Percentiles rank a stretch among this genome's conserved stretches.
phyloP scores from a whole-genome alignment of 345 rosid genomes.

The Eucalyptus melliodora region DNA sequence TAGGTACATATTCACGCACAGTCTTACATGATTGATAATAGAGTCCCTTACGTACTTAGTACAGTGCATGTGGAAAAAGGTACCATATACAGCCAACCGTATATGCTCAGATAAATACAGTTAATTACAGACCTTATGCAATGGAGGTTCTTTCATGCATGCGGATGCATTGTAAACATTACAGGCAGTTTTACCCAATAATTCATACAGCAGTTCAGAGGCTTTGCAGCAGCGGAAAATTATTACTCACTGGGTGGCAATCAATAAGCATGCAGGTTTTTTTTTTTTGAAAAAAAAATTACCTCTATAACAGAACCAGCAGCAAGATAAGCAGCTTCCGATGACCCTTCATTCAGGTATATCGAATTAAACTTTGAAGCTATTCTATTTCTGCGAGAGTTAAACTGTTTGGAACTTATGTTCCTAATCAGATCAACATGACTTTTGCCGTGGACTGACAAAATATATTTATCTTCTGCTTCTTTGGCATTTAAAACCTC shows the following conservation, averaged over 20 bases:
- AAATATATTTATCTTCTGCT: slow-evolving; percentile 49
- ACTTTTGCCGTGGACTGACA: slow-evolving; percentile 43
- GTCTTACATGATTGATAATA: not conserved
- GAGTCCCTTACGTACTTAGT: not conserved
- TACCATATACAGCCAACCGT: not conserved
- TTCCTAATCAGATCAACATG: slow-evolving; percentile 50
- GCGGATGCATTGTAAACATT: not conserved
- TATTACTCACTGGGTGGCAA: not conserved
- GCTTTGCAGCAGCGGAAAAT: not conserved
- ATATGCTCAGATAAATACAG: not conserved
- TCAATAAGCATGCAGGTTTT: not conserved
- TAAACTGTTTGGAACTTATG: slow-evolving; percentile 46
- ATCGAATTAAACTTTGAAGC: slow-evolving; percentile 64
- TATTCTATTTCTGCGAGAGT: slow-evolving; percentile 24
- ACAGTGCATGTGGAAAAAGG: not conserved
- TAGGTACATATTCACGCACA: not conserved
- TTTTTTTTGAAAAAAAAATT: not conserved
- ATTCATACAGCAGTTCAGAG: not conserved
- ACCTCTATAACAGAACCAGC: slow-evolving; percentile 93
- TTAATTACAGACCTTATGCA: not conserved
- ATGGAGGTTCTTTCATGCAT: not conserved
- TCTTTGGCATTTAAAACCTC: slow-evolving; percentile 49
- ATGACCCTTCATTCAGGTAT: slow-evolving; percentile 71
- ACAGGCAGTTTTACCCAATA: not conserved
- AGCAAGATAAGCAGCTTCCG: slow-evolving; percentile 76